phyloP scores from a whole-genome alignment of 1,139 yeast genomes.

The Candida sp. region DNA sequence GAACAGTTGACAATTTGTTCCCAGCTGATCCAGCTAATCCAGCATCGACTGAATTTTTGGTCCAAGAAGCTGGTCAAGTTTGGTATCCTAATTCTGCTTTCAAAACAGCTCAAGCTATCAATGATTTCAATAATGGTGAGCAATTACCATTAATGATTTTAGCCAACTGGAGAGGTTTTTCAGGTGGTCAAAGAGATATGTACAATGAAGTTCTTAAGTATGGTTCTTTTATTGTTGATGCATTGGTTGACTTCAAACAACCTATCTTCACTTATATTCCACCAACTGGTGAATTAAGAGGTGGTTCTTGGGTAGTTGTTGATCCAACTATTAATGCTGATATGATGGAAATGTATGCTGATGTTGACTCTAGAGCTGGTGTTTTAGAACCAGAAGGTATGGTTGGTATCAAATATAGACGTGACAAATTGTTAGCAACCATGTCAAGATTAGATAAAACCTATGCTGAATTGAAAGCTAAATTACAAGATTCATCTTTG shows the following conservation, averaged over 20 bases:
- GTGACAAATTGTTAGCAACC: conserved; percentile 83
- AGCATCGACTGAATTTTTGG: conserved; percentile 78
- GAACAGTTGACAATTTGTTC: conserved; percentile 79
- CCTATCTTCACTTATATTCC: conserved; percentile 97
- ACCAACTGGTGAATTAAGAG: conserved; percentile 97
- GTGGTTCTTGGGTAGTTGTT: conserved; percentile 99
- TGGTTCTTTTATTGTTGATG: conserved; percentile 96
- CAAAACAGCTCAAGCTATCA: conserved; percentile 98
- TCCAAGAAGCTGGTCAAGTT: conserved; percentile 98
- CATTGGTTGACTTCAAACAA: conserved; percentile 92
- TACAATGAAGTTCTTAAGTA: conserved; percentile 96
- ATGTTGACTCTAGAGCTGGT: conserved; percentile 96
- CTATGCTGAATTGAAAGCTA: conserved; percentile 64
- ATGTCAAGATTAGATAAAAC: conserved; percentile 85
- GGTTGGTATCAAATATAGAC: conserved; percentile 97
- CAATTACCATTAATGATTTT: conserved; percentile 94
- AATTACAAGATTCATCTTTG: conserved; percentile 51
- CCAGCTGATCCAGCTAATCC: conserved; percentile 99
- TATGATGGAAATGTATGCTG: conserved; percentile 99
- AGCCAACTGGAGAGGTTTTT: conserved; percentile 99
- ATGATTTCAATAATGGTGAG: conserved; percentile 97
- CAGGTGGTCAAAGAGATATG: conserved; percentile 99
- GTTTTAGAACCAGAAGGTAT: conserved; percentile 98
- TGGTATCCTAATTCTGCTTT: conserved; percentile 99
- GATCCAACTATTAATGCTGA: conserved; percentile 97